Percentiles rank a stretch among this genome's conserved stretches.
phyloP scores from a whole-genome alignment of 164 flowering plant species.

The Annona cherimola region DNA sequence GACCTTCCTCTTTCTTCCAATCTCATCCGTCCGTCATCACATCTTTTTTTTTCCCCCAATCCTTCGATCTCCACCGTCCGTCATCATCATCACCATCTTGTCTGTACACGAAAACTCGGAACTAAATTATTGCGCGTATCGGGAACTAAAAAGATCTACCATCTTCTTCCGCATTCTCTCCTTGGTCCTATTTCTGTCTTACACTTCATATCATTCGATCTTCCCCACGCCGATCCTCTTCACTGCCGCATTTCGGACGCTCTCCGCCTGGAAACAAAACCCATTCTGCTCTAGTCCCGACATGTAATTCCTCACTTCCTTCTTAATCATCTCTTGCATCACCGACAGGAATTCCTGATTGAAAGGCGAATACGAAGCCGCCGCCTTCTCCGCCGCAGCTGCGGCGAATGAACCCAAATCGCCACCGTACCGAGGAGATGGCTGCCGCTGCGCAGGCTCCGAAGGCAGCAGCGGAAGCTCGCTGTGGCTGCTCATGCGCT shows the following conservation, averaged over 20 bases:
- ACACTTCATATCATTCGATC: slow-evolving; percentile 29
- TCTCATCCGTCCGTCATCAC: slow-evolving; percentile 1
- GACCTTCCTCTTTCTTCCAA: background rate
- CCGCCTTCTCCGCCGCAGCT: slow-evolving; percentile 20
- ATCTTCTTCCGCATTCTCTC: slow-evolving; percentile 2
- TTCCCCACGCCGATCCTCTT: slow-evolving; percentile 64
- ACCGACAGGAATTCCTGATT: slow-evolving; percentile 56
- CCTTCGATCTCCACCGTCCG: background rate
- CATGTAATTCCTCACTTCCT: slow-evolving; percentile 83
- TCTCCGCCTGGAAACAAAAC: slow-evolving; percentile 33
- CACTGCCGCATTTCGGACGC: slow-evolving; percentile 52
- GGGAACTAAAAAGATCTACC: slow-evolving; percentile 8
- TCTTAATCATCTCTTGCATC: slow-evolving; percentile 85
- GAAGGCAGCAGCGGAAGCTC: slow-evolving; percentile 3
- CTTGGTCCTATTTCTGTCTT: background rate
- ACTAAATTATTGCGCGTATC: slow-evolving; percentile 18
- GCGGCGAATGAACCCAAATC: slow-evolving; percentile 3
- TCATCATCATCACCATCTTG: background rate
- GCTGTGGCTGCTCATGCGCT: slow-evolving; percentile 11
- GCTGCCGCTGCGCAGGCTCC: slow-evolving; percentile 6
- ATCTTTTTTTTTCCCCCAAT: background rate
- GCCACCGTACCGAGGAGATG: background rate
- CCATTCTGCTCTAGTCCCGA: slow-evolving; percentile 45
- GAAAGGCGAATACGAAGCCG: slow-evolving; percentile 22
- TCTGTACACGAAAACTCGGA: slow-evolving; percentile 25